phyloP scores from a whole-genome alignment of 768 basidiomycete species.

The Panaeolus papilionaceus region DNA sequence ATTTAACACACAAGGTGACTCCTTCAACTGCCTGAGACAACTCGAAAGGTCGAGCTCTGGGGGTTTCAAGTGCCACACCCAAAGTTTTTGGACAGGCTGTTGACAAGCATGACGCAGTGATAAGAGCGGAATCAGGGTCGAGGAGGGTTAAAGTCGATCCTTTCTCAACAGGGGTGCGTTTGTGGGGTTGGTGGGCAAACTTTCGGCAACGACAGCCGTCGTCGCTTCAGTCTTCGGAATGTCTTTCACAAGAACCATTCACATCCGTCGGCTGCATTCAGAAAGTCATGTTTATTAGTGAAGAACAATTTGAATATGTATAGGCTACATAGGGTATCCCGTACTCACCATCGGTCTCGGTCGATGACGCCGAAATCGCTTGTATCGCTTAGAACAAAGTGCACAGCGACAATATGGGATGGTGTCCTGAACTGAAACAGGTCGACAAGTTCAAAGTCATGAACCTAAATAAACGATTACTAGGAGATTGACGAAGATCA shows the following conservation, averaged over 20 bases:
- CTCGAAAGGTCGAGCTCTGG: background rate
- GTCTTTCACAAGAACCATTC: background rate
- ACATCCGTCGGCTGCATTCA: slow-evolving; percentile 8
- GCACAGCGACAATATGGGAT: background rate
- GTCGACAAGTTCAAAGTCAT: background rate
- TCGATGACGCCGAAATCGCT: background rate
- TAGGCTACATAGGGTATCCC: background rate
- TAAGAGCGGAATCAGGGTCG: background rate
- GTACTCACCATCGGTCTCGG: slow-evolving; percentile 3
- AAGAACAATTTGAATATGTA: background rate
- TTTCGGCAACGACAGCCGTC: slow-evolving; percentile 9
- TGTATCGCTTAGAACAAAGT: background rate
- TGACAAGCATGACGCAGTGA: background rate
- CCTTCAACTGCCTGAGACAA: background rate
- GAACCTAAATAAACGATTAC: background rate
- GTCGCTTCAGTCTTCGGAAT: slow-evolving; percentile 6
- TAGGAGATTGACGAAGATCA: too few relatives aligned
- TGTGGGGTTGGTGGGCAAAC: background rate
- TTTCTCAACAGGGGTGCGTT: slow-evolving; percentile 9
- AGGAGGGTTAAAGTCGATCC: slow-evolving; percentile 9
- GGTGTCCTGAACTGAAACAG: too few relatives aligned
- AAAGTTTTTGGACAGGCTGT: background rate
- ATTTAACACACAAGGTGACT: background rate
- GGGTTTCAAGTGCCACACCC: background rate
- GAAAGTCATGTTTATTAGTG: background rate